Evolutionary conservation across 768 basidiomycete species (phyloP).

Genomic region (Termitomyces sp.): DNA sequence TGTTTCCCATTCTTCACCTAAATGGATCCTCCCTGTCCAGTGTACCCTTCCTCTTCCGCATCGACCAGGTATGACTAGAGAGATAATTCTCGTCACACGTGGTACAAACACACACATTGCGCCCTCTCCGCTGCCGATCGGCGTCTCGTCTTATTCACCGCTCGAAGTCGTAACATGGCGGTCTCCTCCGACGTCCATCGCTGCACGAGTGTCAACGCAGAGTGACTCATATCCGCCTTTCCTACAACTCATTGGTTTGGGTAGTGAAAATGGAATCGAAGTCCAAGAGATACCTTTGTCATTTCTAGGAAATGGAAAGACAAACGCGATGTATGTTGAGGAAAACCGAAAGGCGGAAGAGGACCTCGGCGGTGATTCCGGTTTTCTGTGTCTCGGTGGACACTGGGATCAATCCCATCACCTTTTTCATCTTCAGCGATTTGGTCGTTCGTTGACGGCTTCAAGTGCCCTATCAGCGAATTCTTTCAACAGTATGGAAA

Average conservation of each 20-base stretch:
- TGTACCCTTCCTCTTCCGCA: conserved; percentile 41
- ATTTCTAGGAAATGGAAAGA: conserved; percentile 47
- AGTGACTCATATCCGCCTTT: conserved; percentile 29
- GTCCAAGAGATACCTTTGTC: conserved; percentile 61
- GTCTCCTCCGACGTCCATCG: conserved; percentile 47
- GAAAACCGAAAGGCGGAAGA: conserved; percentile 51
- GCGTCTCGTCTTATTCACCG: conserved; percentile 40
- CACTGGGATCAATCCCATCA: conserved; percentile 45
- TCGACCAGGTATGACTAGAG: conserved; percentile 23
- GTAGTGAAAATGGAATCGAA: conserved; percentile 65
- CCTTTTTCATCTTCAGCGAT: conserved; percentile 19
- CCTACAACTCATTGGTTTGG: conserved; percentile 65
- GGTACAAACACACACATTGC: conserved; percentile 67
- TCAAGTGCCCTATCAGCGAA: conserved; percentile 34
- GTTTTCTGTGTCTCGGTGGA: conserved; percentile 48
- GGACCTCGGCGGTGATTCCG: conserved; percentile 61
- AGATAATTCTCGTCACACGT: conserved; percentile 61
- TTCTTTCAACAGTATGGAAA: conserved; percentile 48
- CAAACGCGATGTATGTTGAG: conserved; percentile 24
- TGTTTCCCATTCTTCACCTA: conserved; percentile 21
- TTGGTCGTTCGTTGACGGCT: conserved; percentile 40
- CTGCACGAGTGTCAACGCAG: conserved; percentile 35
- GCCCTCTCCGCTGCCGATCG: conserved; percentile 60
- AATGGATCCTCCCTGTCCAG: conserved; percentile 48
- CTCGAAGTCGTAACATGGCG: conserved; percentile 56